Evolutionary conservation across 2,329 filamentous ascomycete genomes (phyloP).

Genomic region (Paecilomyces dactylethromorphus): DNA sequence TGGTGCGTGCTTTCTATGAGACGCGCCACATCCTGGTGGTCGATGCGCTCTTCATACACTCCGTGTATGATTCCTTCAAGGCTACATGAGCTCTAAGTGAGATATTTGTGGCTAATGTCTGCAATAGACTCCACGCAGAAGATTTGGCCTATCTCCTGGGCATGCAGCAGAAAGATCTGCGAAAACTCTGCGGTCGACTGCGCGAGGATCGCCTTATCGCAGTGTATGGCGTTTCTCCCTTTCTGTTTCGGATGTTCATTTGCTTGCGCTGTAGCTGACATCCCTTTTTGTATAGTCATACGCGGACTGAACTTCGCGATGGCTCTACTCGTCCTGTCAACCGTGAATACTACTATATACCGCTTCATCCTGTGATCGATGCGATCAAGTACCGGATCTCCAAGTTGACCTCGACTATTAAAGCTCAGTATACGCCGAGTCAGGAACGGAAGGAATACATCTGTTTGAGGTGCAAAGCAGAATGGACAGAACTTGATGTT

Average conservation of each 20-base stretch:
- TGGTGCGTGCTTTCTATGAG: constrained; percentile 79
- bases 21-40: constrained; percentile 76
- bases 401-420: constrained; percentile 79
- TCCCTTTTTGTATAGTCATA: constrained; percentile 45
- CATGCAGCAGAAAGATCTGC: constrained; percentile 85
- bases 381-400: constrained; percentile 93
- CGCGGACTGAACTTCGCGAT: constrained; percentile 69
- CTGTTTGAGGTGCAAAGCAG: constrained; percentile 71
- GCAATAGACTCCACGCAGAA: constrained; percentile 66
- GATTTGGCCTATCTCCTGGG: constrained; percentile 82
- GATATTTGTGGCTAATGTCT: constrained; percentile 13
- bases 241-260: constrained; percentile 2
- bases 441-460: constrained; percentile 88
- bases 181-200: constrained; percentile 79
- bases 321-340: constrained; percentile 76
- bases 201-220: constrained; percentile 79
- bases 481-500: constrained; percentile 87
- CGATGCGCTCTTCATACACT: constrained; percentile 71
- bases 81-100: constrained; percentile 2
- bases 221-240: constrained; percentile 51
- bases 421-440: constrained; percentile 71
- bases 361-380: constrained; percentile 89
- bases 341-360: constrained; percentile 94
- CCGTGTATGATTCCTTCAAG: constrained; percentile 47
- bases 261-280: constrained; percentile 2